phyloP scores from a whole-genome alignment of 345 rosid species.

The Lepidium africanum region DNA sequence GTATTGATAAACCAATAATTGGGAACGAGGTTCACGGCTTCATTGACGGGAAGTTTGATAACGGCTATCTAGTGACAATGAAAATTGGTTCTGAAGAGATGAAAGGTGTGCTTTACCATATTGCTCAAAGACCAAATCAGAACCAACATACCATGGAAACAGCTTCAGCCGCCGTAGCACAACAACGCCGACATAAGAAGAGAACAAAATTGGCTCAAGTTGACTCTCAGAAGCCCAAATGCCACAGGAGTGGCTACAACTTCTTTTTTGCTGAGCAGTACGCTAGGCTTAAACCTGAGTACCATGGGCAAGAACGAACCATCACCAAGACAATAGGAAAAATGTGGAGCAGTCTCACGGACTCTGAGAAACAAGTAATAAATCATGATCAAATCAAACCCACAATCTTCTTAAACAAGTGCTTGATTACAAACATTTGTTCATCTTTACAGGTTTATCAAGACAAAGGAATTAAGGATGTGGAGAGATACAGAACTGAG shows the following conservation, averaged over 20 bases:
- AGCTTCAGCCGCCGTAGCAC: constrained; percentile 7
- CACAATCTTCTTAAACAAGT: not conserved
- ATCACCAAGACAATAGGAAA: constrained; percentile 62
- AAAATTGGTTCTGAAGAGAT: constrained; percentile 47
- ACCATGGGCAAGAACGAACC: constrained; percentile 48
- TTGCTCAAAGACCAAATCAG: constrained; percentile 28
- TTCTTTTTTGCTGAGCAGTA: constrained; percentile 65
- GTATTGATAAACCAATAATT: constrained; percentile 4
- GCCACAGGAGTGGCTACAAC: constrained; percentile 73
- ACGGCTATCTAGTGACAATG: constrained; percentile 74
- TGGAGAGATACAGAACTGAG: constrained; percentile 65
- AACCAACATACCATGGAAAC: constrained; percentile 16
- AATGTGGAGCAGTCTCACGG: constrained; percentile 62
- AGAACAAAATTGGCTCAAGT: constrained; percentile 38
- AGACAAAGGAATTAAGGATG: constrained; percentile 63
- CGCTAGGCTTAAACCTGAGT: constrained; percentile 49
- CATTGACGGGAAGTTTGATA: constrained; percentile 83
- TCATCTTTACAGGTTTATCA: constrained; percentile 46
- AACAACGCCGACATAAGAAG: constrained; percentile 38
- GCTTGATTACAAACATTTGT: not conserved
- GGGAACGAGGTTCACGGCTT: constrained; percentile 56
- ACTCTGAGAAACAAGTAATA: constrained; percentile 63
- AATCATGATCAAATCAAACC: not conserved
- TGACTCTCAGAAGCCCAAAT: constrained; percentile 60
- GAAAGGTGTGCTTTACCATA: constrained; percentile 78